Evolutionary conservation across 139 green algal species (phyloP), one percentile per base, ranked within the genome.

Genomic region (Limnomonas spitsbergensis): DNA sequence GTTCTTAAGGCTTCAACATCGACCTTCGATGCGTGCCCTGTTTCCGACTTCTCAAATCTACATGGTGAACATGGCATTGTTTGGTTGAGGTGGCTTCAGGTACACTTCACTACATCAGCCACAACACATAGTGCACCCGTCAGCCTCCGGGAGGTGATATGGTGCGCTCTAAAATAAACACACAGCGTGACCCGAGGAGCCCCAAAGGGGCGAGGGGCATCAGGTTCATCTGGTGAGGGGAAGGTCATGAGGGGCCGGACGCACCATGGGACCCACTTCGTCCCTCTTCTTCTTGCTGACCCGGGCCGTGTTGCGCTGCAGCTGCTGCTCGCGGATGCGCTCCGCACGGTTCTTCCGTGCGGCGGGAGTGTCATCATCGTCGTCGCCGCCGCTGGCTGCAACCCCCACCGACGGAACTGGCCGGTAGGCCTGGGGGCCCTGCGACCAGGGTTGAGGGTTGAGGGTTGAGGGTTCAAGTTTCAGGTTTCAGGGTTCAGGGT

Each of bases 251-350:
- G 9, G 9, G 6, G 42, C 42, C 42, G 6, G 42, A 9, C 9
- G 42, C 9, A 54, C 42, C 42, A 54, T 54, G 7, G 42, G 42
- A 9, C 9, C 42, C 42, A 54, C 42, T 6, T 54, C 42, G 7
- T 54, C 42, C 7, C 9, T 7, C 14, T 69, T 35, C 34, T 37
- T 27, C 72, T 80, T 56, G 40, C 36, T 29, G 26, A 31, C 27
- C 6, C 3, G 47, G 4, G 69, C 69, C 56, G 4, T 71, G 71
- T 83, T 80, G 36, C 80, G 73, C 66, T 69, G 27, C 71, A 77
- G 72, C 80, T 78, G 81, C 79, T 66, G 42, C 68, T 78, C 77
- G 36, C 35, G 47, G 40, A 81, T 82, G 2, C 52, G 54, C 78
- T 87, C 82, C 38, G 77, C 52, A 7, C 76, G 70, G 42, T 27